Evolutionary conservation across 495 filamentous ascomycete genomes (phyloP), one percentile per base, ranked within the genome.

Genomic region (Symbiotaphrina buchneri): DNA sequence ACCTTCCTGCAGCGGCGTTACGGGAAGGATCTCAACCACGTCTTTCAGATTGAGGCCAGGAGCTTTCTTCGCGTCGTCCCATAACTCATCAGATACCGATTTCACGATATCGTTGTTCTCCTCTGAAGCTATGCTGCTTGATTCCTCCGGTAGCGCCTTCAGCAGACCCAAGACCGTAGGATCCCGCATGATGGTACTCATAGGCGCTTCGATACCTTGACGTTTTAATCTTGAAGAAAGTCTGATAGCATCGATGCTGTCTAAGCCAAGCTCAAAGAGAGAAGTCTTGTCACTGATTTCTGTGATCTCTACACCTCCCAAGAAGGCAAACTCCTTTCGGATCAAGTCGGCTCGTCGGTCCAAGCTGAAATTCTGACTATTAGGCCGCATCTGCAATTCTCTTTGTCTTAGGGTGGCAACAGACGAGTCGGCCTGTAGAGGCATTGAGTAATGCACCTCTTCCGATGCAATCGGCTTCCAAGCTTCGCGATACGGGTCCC

Each of bases 1-100:
- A 21, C 65, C 71, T 41, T 87, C 77, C 46, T 93, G 83, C 2
- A 85, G 54, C 8, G 82, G 73, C 0, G 81, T 75, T 4, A 63
- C 50, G 2, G 69, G 73, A 11, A 77, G 51, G 13, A 76, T 50
- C 10, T 48, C 41, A 23, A 74, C 63, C 8, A 72, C 50, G 31
- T 53, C 36, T 8, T 44, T 30, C 8, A 47, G 37, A 1, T 36
- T 45, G 22, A 42, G 34, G 13, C 47, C 51, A 8, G 63, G 36
- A 27, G 47, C 51, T 10, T 43, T 37, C 23, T 38, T 45, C 16
- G 63, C 21, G 3, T 41, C 19, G 13, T 41, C 32, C 18, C 55
- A 45, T 38, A 59, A 46, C 8, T 44, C 34, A 7, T 32, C 14
- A 18, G 62, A n/a, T n/a, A n/a, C n/a, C n/a, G n/a, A n/a, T n/a